These are phyloP conservation scores for Diddensiella santjacobensis DNA, from an alignment of 805 yeast species.

Conservation along the genomic window DNA sequence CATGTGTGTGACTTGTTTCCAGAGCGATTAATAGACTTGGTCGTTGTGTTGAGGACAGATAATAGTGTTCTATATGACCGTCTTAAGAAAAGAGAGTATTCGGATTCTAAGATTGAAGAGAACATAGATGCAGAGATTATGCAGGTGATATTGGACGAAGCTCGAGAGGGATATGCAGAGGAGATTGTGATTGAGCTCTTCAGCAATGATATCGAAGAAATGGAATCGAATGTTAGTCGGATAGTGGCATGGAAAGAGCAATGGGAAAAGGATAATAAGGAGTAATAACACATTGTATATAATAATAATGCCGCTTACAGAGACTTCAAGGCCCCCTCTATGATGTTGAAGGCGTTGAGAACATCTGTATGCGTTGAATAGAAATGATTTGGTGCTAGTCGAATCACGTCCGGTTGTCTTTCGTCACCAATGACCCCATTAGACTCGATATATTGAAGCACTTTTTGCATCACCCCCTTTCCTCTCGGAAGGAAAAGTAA, in stretches of 20 bases:
- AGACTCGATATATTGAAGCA: conserved; percentile 46
- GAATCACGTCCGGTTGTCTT: conserved; percentile 82
- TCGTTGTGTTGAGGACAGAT: conserved; percentile 80
- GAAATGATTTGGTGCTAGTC: conserved; percentile 83
- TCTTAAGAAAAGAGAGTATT: conserved; percentile 69
- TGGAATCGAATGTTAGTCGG: conserved; percentile 80
- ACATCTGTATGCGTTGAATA: conserved; percentile 76
- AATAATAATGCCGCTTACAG: not conserved
- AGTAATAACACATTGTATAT: not conserved
- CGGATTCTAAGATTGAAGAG: conserved; percentile 78
- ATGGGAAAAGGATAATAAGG: conserved; percentile 59
- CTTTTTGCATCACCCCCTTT: conserved; percentile 57
- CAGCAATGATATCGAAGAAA: conserved; percentile 68
- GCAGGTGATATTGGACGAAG: conserved; percentile 87
- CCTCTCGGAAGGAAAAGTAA: conserved; percentile 55
- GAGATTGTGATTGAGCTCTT: conserved; percentile 77
- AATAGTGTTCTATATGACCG: conserved; percentile 72
- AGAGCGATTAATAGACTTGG: conserved; percentile 86
- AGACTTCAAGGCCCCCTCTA: conserved; percentile 37
- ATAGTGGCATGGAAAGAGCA: conserved; percentile 66
- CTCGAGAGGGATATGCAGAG: conserved; percentile 72
- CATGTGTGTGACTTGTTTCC: conserved; percentile 96
- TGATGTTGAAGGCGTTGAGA: conserved; percentile 39
- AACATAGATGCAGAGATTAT: conserved; percentile 95
- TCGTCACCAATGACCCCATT: conserved; percentile 80